phyloP scores from a whole-genome alignment of 2,329 filamentous ascomycete genomes.

The Dothideomycetidae sp. region DNA sequence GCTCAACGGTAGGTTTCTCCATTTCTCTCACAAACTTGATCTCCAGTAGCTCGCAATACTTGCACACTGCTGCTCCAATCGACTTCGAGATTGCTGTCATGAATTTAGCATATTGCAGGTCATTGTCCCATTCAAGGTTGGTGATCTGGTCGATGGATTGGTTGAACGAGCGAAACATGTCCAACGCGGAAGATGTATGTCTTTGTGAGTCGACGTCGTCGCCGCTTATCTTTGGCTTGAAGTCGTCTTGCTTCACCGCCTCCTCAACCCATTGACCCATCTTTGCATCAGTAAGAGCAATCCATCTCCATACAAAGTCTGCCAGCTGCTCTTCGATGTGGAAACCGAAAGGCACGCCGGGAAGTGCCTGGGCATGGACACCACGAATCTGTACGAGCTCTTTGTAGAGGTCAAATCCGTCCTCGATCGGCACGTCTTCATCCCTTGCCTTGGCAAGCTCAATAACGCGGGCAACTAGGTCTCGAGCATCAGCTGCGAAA shows the following conservation, averaged over 20 bases:
- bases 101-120: conserved; percentile 86
- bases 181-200: conserved; percentile 84
- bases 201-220: conserved; percentile 63
- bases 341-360: conserved; percentile 63
- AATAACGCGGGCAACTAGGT: conserved; percentile 71
- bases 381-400: conserved; percentile 73
- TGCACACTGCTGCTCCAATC: conserved; percentile 66
- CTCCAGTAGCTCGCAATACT: conserved; percentile 86
- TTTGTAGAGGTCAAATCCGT: conserved; percentile 87
- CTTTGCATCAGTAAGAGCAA: conserved; percentile 62
- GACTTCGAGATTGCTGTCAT: conserved; percentile 87
- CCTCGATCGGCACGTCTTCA: conserved; percentile 69
- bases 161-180: conserved; percentile 88
- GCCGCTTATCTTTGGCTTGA: conserved; percentile 50
- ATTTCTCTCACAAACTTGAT: conserved; percentile 78
- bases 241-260: conserved; percentile 80
- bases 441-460: conserved; percentile 53
- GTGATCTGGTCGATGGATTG: conserved; percentile 80
- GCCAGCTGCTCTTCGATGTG: conserved; percentile 74
- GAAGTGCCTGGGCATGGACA: conserved; percentile 64
- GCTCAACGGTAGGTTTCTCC: conserved; percentile 79
- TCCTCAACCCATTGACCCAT: conserved; percentile 76
- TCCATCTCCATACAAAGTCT: conserved; percentile 94
- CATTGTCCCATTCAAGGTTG: conserved; percentile 80
- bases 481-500: conserved; percentile 78